Percentiles rank a stretch among this genome's conserved stretches.
phyloP scores from a whole-genome alignment of 306 rosid genomes.

The Castanea mollissima region DNA sequence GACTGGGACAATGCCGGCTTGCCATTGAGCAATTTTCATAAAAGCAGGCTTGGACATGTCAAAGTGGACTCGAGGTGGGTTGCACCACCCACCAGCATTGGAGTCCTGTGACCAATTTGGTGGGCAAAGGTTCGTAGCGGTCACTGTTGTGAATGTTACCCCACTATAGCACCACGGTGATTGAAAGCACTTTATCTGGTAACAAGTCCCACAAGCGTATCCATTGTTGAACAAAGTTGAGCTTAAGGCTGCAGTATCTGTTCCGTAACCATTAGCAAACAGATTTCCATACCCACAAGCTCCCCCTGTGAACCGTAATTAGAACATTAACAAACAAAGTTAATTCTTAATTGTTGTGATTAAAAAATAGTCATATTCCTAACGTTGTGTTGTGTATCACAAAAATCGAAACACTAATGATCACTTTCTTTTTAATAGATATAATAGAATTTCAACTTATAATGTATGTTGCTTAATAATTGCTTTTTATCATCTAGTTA shows the following conservation, averaged over 20 bases:
- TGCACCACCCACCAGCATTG: slow-evolving; percentile 93
- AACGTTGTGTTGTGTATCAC: background rate
- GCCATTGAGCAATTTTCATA: slow-evolving; percentile 85
- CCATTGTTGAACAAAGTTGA: slow-evolving; percentile 80
- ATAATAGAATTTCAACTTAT: too few relatives aligned
- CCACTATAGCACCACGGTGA: slow-evolving; percentile 44
- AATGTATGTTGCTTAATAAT: fast-evolving
- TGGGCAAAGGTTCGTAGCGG: slow-evolving; percentile 91
- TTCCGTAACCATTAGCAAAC: slow-evolving; percentile 72
- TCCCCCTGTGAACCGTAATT: slow-evolving; percentile 50
- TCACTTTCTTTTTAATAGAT: too few relatives aligned
- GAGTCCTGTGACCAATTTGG: slow-evolving; percentile 79
- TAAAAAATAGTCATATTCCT: background rate
- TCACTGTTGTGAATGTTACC: slow-evolving; percentile 53
- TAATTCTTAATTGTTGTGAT: background rate
- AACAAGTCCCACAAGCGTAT: slow-evolving; percentile 81
- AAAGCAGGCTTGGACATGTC: slow-evolving; percentile 94
- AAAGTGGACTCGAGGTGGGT: slow-evolving; percentile 79
- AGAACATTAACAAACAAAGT: background rate
- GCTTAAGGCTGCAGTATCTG: slow-evolving; percentile 76
- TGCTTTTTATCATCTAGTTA: too few relatives aligned
- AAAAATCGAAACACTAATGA: too few relatives aligned
- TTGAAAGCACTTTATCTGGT: slow-evolving; percentile 64
- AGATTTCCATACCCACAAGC: slow-evolving; percentile 93
- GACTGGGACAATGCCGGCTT: slow-evolving; percentile 76